Evolutionary conservation across 2,329 filamentous ascomycete species (phyloP).

Genomic region (Clonostachys byssicola): DNA sequence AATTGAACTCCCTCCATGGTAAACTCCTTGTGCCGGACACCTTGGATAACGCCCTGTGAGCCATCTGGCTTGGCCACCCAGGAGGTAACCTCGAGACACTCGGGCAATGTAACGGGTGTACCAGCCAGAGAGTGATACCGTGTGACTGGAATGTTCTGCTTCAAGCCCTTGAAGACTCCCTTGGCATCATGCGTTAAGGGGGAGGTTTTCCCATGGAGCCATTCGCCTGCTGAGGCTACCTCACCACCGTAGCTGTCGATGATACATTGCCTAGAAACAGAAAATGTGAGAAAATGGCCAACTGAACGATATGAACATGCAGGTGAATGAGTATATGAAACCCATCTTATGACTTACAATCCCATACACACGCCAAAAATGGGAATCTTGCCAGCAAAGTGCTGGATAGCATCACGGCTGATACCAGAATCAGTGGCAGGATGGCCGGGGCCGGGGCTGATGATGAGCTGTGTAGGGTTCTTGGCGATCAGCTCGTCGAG

Average conservation of each 20-base stretch:
- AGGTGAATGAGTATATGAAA: not conserved
- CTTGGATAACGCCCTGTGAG: constrained; percentile 88
- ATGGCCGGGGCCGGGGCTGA: constrained; percentile 94
- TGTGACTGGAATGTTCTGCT: constrained; percentile 81
- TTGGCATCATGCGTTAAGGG: constrained; percentile 83
- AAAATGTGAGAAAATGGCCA: not conserved
- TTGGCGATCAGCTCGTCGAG: constrained; percentile 78
- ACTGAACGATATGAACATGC: not conserved
- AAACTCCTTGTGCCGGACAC: constrained; percentile 87
- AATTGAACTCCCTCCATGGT: constrained; percentile 96
- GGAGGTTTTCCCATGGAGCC: constrained; percentile 95
- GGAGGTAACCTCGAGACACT: constrained; percentile 83
- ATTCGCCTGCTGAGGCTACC: constrained; percentile 90
- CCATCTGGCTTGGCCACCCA: constrained; percentile 78
- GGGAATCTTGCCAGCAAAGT: constrained; percentile 93
- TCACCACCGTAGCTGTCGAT: constrained; percentile 89
- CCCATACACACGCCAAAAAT: constrained; percentile 99
- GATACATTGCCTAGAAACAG: constrained; percentile 73
- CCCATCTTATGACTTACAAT: constrained; percentile 54
- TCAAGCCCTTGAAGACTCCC: constrained; percentile 83
- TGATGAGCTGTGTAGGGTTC: constrained; percentile 87
- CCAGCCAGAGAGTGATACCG: constrained; percentile 95
- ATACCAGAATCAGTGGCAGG: constrained; percentile 88
- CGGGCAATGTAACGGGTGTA: constrained; percentile 80
- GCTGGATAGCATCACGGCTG: constrained; percentile 83